A percentile compares a stretch with the other conserved stretches of the same genome.
Conservation (phyloP, 208 protist species). For the Leishmania tarentolae region DNA sequence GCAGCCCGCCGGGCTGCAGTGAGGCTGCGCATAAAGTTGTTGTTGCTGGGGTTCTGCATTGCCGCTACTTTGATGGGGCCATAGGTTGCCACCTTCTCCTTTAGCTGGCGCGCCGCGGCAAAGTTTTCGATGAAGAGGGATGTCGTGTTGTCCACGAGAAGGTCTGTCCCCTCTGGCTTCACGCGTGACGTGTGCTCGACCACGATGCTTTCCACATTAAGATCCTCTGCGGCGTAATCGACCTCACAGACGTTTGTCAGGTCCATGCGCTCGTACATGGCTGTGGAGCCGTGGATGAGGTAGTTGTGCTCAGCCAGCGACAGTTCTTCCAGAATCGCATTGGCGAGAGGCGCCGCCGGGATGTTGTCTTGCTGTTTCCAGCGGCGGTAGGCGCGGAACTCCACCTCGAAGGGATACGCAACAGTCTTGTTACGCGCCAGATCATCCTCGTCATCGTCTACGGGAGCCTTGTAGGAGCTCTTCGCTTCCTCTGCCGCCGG, state of each 20-base stretch:
- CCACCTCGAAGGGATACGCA: constrained; percentile 86
- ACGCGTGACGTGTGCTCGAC: constrained; percentile 83
- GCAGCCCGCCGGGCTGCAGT: constrained; percentile 8
- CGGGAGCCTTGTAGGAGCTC: background rate
- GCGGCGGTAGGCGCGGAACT: constrained; percentile 77
- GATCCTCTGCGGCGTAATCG: constrained; percentile 79
- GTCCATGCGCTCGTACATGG: constrained; percentile 83
- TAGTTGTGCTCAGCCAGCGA: constrained; percentile 81
- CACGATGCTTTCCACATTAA: constrained; percentile 86
- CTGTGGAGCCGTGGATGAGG: constrained; percentile 74
- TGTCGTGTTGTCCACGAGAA: constrained; percentile 83
- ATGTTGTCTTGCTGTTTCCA: constrained; percentile 82
- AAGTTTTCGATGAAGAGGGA: constrained; percentile 91
- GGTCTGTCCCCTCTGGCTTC: constrained; percentile 65
- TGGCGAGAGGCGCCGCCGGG: constrained; percentile 64
- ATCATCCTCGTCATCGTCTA: constrained; percentile 28
- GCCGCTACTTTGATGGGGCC: constrained; percentile 46
- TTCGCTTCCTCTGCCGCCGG: constrained; percentile 17
- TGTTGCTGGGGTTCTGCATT: constrained; percentile 58
- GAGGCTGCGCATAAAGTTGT: constrained; percentile 56
- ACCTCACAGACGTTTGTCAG: constrained; percentile 79
- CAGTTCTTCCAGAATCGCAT: constrained; percentile 84
- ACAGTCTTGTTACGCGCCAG: constrained; percentile 76
- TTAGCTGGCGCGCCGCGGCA: constrained; percentile 74
- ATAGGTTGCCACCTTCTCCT: constrained; percentile 57